Evolutionary conservation across 2,329 filamentous ascomycete genomes (phyloP).

Genomic region (Pyrenophora tritici-repentis): DNA sequence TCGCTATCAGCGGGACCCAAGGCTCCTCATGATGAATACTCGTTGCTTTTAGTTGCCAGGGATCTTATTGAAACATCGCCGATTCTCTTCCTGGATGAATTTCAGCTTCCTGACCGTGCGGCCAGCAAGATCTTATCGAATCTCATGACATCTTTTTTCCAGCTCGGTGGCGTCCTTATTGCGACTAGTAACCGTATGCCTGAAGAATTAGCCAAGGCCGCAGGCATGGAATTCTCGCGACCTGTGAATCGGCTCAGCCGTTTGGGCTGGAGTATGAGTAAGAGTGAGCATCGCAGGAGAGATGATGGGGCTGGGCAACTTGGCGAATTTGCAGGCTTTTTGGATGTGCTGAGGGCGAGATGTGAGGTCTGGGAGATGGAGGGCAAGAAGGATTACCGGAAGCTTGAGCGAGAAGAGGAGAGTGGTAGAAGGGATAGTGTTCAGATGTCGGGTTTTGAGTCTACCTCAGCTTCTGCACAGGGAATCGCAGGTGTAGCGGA

Average conservation of each 20-base stretch:
- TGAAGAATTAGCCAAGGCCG: slow-evolving; percentile 76
- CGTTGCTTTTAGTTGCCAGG: slow-evolving; percentile 73
- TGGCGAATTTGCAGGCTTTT: slow-evolving; percentile 75
- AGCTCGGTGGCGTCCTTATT: slow-evolving; percentile 78
- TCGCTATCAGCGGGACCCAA: slow-evolving; percentile 15
- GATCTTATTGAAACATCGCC: slow-evolving; percentile 76
- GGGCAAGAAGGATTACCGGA: slow-evolving; percentile 70
- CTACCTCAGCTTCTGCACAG: not conserved
- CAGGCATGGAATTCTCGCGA: slow-evolving; percentile 69
- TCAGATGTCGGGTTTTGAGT: not conserved
- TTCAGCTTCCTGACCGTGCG: slow-evolving; percentile 79
- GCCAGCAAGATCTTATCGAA: slow-evolving; percentile 80
- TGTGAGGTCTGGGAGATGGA: slow-evolving; percentile 88
- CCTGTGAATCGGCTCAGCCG: slow-evolving; percentile 52
- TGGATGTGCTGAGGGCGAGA: slow-evolving; percentile 75
- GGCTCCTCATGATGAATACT: slow-evolving; percentile 62
- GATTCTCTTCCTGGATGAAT: slow-evolving; percentile 81
- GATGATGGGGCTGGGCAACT: slow-evolving; percentile 51
- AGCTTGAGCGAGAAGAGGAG: slow-evolving; percentile 49
- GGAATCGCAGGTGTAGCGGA: not conserved
- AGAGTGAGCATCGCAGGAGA: slow-evolving; percentile 53
- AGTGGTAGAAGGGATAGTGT: slow-evolving; percentile 5
- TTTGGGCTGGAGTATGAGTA: slow-evolving; percentile 51
- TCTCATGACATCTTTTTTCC: slow-evolving; percentile 79
- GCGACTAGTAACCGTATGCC: slow-evolving; percentile 85